phyloP scores from a whole-genome alignment of 2,329 filamentous ascomycete genomes.

The Fusarium floridanum region DNA sequence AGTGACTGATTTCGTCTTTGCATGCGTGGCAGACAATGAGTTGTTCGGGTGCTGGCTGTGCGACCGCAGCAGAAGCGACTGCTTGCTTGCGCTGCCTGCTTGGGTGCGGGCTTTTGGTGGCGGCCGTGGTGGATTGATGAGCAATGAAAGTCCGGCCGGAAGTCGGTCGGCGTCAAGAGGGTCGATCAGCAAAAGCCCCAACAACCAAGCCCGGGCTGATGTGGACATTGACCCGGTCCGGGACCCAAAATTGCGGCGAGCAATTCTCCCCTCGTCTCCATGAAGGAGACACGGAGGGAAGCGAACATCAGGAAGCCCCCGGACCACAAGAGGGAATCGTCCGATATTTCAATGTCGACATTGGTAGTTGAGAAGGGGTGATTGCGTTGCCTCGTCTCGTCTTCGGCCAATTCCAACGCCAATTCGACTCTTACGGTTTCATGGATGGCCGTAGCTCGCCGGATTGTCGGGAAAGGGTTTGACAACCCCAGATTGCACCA shows the following conservation, averaged over 20 bases:
- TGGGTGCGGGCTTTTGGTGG: constrained; percentile 23
- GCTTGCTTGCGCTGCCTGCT: background rate
- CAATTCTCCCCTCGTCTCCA: background rate
- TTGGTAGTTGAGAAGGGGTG: constrained; percentile 40
- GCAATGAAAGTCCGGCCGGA: constrained; percentile 22
- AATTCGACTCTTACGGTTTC: background rate
- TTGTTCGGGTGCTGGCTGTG: constrained; percentile 34
- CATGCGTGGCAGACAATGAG: constrained; percentile 44
- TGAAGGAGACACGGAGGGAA: constrained; percentile 1
- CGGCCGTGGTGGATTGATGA: constrained; percentile 30
- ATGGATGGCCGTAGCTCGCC: constrained; percentile 7
- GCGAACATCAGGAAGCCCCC: background rate
- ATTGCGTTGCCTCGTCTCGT: constrained; percentile 20
- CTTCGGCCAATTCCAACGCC: constrained; percentile 4
- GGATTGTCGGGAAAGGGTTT: constrained; percentile 38
- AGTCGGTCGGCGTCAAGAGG: constrained; percentile 30
- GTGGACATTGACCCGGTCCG: constrained; percentile 18
- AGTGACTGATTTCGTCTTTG: constrained; percentile 4
- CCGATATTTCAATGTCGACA: constrained; percentile 47
- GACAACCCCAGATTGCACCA: constrained; percentile 47
- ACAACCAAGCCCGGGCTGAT: constrained; percentile 17
- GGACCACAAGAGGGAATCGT: constrained; percentile 13
- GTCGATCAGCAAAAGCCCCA: constrained; percentile 22
- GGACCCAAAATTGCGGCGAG: constrained; percentile 8
- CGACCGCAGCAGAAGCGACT: constrained; percentile 23